Percentiles rank a stretch among this genome's conserved stretches.
Conservation (phyloP, 2,329 filamentous ascomycete genomes). For the Biscogniauxia sp. region DNA sequence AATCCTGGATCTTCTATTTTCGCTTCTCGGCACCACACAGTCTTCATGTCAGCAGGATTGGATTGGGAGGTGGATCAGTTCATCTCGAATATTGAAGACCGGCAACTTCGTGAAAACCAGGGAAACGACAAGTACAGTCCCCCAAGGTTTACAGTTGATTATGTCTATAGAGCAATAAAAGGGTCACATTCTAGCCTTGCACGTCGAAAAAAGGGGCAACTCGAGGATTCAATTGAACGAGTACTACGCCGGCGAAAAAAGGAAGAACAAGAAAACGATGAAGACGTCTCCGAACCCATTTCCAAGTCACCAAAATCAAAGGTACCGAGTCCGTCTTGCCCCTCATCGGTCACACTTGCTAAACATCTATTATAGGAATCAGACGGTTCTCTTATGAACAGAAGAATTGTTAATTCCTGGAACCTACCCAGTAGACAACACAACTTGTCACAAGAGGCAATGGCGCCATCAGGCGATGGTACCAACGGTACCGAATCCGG, state of each 20-base stretch:
- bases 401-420: constrained; percentile 42
- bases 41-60: constrained; percentile 31
- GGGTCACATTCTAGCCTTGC: constrained; percentile 83
- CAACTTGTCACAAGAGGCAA: constrained; percentile 17
- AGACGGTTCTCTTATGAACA: constrained; percentile 38
- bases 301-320: constrained; percentile 27
- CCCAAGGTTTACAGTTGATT: constrained; percentile 54
- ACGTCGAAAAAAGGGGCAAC: constrained; percentile 72
- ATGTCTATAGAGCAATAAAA: constrained; percentile 77
- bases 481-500: constrained; percentile 26
- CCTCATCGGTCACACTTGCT: neutral
- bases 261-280: constrained; percentile 46
- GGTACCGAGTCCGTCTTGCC: constrained; percentile 10
- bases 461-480: constrained; percentile 15
- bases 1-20: no score
- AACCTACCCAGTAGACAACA: constrained; percentile 28
- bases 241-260: constrained; percentile 72
- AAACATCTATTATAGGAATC: constrained; percentile 19
- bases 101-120: constrained; percentile 59
- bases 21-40: no score
- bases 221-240: constrained; percentile 84
- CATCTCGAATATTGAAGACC: constrained; percentile 72
- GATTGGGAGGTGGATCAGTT: constrained; percentile 77
- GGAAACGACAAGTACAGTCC: constrained; percentile 27
- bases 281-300: constrained; percentile 23